Base-by-base conservation (phyloP, 2,329 filamentous ascomycete species). In the Fusarium sp. region DNA sequence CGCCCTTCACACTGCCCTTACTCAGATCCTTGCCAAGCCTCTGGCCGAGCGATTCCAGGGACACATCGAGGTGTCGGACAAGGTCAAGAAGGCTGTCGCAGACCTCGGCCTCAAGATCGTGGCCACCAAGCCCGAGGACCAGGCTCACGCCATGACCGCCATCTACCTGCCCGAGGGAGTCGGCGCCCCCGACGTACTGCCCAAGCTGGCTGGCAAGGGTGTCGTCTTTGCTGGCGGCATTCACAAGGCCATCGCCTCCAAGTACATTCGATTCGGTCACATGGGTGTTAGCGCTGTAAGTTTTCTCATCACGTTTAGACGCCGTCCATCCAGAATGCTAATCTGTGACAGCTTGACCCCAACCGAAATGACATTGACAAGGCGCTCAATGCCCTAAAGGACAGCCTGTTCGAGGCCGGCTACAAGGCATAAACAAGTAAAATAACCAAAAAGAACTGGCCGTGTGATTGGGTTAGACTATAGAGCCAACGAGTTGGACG, bases 61-160 rank as follows among this genome's bases (percentile, higher is more conserved):
- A 77, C 97, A 99, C 87, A 90, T 89, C 75, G 91, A 92, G 73
- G 91, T 92, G 9, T 97, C 95, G 1, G 91, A 97, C 83, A 93
- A 91, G 82, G 91, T 98, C 82, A 98, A 99, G 90, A 91, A 94
- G 81, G 91, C 93, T 20, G 88, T 98, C 61, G 85, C 90, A 6
- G 92, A 93, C 61, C 87, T 98, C 39, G 97, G 97, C 5, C 88
- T 99, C 69, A 93, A 95, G 85, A 94, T 98, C 82, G 88, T 99
- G 41, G 95, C 97, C 25, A 84, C 90, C 39, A 94, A 96, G 83
- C 93, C 94, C 0, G 95, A 96, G 79, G 93, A 97, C 84, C 96
- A 98, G 86, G 95, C 97, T 48, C 96, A 97, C 83, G 95, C 94
- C 79, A 99, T 99, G 97, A 99, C 97, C 5, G 96, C 97, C 68